phyloP scores from a whole-genome alignment of 345 rosid genomes.

The Gossypium ekmanianum region DNA sequence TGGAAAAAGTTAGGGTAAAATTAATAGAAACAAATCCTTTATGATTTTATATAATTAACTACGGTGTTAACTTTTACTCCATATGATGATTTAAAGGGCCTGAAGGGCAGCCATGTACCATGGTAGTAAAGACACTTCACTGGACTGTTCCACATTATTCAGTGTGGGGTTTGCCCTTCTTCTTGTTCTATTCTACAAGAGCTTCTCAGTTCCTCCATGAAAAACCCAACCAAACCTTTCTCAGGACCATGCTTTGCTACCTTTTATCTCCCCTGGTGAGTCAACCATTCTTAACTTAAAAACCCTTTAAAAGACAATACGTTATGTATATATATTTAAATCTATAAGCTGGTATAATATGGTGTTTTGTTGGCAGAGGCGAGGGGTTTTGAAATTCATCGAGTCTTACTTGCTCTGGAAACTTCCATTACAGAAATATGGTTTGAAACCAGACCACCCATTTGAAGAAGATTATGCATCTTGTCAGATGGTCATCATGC shows the following conservation, averaged over 20 bases:
- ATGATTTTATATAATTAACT: neutral
- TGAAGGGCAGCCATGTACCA: constrained; percentile 34
- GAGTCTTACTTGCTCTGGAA: constrained; percentile 77
- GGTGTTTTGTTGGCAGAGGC: constrained; percentile 45
- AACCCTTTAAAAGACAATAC: no score
- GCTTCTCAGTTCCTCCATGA: constrained; percentile 75
- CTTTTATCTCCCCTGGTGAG: constrained; percentile 62
- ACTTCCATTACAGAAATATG: constrained; percentile 68
- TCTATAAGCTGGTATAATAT: neutral
- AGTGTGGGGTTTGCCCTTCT: constrained; percentile 91
- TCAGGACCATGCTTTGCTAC: constrained; percentile 47
- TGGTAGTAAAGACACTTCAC: constrained; percentile 70
- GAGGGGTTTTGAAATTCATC: constrained; percentile 61
- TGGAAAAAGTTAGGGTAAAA: no score
- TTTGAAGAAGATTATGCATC: constrained; percentile 89
- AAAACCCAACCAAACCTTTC: constrained; percentile 60
- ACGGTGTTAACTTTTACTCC: neutral
- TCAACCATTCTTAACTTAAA: neutral
- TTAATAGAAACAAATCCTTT: neutral
- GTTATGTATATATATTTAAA: neutral
- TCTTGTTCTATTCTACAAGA: constrained; percentile 79
- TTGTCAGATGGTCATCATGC: constrained; percentile 92
- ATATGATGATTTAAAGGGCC: constrained; percentile 8
- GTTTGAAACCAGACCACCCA: constrained; percentile 76
- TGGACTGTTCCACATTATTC: constrained; percentile 85